Evolutionary conservation across 202 grass and related monocot genomes (phyloP).

Genomic region (Hordeum pubiflorum): DNA sequence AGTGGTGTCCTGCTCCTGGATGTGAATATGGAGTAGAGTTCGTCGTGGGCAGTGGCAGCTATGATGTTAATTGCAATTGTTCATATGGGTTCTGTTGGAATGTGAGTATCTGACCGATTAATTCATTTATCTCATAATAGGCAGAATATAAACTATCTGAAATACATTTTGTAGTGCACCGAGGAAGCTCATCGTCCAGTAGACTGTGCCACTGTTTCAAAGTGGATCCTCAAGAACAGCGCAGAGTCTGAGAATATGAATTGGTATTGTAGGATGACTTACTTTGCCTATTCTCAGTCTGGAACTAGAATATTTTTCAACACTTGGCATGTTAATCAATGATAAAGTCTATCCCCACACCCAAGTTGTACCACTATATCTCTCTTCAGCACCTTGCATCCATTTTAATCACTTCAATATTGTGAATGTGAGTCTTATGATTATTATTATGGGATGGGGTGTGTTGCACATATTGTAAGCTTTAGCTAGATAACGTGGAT

Average conservation of each 20-base stretch:
- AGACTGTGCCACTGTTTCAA: conserved; percentile 91
- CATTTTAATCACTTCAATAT: not conserved
- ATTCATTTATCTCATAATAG: conserved; percentile 2
- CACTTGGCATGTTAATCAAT: not conserved
- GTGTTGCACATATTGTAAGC: not conserved
- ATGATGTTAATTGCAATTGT: conserved; percentile 94
- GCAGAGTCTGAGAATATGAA: conserved; percentile 99
- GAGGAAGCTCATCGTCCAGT: conserved; percentile 99
- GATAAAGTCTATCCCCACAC: not conserved
- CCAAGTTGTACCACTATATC: not conserved
- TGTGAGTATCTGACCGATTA: conserved; percentile 41
- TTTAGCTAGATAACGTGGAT: not conserved
- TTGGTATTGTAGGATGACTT: conserved; percentile 44
- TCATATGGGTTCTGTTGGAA: conserved; percentile 97
- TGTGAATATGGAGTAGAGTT: conserved; percentile 96
- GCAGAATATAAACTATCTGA: conserved; percentile 17
- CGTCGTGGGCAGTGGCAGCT: conserved; percentile 86
- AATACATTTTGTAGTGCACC: conserved; percentile 56
- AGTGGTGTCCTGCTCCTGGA: conserved; percentile 99
- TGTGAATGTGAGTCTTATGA: not conserved
- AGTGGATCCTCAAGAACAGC: conserved; percentile 97
- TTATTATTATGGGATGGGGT: not conserved
- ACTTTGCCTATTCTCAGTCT: not conserved
- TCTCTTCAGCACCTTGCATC: not conserved
- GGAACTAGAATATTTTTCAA: not conserved